phyloP scores from a whole-genome alignment of 768 basidiomycete genomes.

The Panus rudis region DNA sequence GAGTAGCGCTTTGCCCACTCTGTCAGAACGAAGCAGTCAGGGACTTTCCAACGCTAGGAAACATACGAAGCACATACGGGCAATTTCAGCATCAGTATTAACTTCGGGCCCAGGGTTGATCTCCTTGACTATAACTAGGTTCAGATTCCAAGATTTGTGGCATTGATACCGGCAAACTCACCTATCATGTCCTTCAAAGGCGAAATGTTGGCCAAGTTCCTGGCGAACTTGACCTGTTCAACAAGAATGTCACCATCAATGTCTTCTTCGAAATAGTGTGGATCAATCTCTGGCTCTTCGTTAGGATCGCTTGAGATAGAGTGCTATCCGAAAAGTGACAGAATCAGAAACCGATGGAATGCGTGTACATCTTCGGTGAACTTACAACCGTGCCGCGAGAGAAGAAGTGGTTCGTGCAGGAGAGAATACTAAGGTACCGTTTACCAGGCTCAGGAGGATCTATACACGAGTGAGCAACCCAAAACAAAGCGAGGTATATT shows the following conservation, averaged over 20 bases:
- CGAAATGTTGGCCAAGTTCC: slow-evolving; percentile 11
- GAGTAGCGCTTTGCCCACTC: slow-evolving; percentile 6
- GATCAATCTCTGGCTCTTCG: slow-evolving; percentile 23
- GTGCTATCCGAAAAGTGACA: slow-evolving; percentile 12
- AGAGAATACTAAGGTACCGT: slow-evolving; percentile 33
- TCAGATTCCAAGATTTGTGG: background rate
- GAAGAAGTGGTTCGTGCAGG: slow-evolving; percentile 36
- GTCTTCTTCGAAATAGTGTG: slow-evolving; percentile 23
- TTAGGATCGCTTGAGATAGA: slow-evolving; percentile 23
- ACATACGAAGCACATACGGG: background rate
- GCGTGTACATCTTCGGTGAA: background rate
- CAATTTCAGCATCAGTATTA: slow-evolving; percentile 18
- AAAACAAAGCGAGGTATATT: background rate
- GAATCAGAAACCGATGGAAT: background rate
- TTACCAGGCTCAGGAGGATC: slow-evolving; percentile 32
- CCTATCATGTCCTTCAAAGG: slow-evolving; percentile 13
- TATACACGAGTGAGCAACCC: slow-evolving; percentile 4
- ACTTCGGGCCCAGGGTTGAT: slow-evolving; percentile 23
- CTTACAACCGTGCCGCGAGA: slow-evolving; percentile 44
- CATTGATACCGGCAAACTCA: background rate
- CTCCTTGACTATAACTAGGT: slow-evolving; percentile 15
- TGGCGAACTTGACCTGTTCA: slow-evolving; percentile 22
- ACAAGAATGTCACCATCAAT: slow-evolving; percentile 19
- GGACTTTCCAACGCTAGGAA: background rate
- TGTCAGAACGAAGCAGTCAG: slow-evolving; percentile 8